Evolutionary conservation across 1,284 basidiomycete species (phyloP).

Genomic region (Ceratobasidium sp.): DNA sequence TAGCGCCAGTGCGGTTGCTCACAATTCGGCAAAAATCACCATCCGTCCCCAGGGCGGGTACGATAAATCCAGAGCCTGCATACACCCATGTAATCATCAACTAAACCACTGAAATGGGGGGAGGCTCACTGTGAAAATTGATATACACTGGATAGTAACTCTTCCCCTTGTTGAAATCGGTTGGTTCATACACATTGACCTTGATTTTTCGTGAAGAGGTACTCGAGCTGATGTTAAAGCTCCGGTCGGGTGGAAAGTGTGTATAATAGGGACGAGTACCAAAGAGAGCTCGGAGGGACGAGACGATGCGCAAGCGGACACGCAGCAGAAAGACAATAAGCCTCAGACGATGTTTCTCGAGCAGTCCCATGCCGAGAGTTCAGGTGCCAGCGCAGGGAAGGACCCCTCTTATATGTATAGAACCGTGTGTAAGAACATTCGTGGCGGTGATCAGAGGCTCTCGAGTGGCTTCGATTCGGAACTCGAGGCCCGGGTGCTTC

Average conservation of each 20-base stretch:
- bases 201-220: background rate
- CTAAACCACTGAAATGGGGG: background rate
- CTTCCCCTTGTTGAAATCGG: background rate
- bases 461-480: background rate
- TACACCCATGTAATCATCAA: background rate
- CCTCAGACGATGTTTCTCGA: background rate
- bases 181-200: conserved; percentile 18
- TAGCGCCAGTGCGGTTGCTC: conserved; percentile 26
- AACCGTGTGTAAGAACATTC: background rate
- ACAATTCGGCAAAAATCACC: conserved; percentile 36
- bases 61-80: conserved; percentile 36
- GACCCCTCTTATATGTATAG: background rate
- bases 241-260: conserved; percentile 10
- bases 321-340: conserved; percentile 4
- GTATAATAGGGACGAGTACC: conserved; percentile 12
- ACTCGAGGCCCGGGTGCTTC: background rate
- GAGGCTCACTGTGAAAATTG: conserved; percentile 38
- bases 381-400: background rate
- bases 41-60: conserved; percentile 24
- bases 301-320: background rate
- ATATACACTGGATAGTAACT: conserved; percentile 39
- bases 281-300: conserved; percentile 2
- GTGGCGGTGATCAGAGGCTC: conserved; percentile 1
- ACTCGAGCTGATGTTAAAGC: conserved; percentile 2
- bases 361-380: background rate